Evolutionary conservation across 2,329 filamentous ascomycete species (phyloP), one percentile per base, ranked within the genome.

Genomic region (Epichloe brachyelytri): DNA sequence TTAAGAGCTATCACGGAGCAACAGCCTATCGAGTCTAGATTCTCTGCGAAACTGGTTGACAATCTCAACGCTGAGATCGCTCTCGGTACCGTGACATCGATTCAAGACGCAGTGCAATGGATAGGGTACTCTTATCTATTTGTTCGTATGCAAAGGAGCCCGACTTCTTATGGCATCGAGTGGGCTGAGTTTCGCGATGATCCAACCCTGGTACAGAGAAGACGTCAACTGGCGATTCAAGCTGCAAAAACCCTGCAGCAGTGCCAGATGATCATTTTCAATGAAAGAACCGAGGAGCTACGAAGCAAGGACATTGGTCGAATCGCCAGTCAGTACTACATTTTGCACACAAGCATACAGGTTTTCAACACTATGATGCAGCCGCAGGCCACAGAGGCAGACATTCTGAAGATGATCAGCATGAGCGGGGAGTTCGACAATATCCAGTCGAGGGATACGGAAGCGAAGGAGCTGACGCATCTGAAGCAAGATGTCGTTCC

Each of bases 201-300:
- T 60, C 90, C 89, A 0, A 83, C 82, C 53, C 77, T 98, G 26
- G 88, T 96, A 2, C 85, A 93, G 62, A 78, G 91, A 58, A 81
- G 93, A 48, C 81, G 90, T 3, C 83, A 93, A 57, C 74, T 98
- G 49, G 85, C 93, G 50, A 89, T 95, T 43, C 84, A 95, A 59
- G 93, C 93, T 22, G 93, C 93, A 0, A 78, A 83, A 43, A 86
- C 88, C 5, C 71, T 98, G 43, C 90, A 96, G 62, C 79, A 90
- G 62, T 95, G 88, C 59, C 93, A 98, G 68, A 98, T 98, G 94
- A 93, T 98, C 61, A 93, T 98, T 51, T 98, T 91, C 73, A 96
- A 98, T 58, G 93, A 97, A 62, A 80, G 76, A 17, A 98, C 91
- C 0, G 91, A 96, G 58, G 91, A 96, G 60, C 78, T 98, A 8